Base-by-base conservation (phyloP, 208 protist species). In the Leishmania guyanensis region DNA sequence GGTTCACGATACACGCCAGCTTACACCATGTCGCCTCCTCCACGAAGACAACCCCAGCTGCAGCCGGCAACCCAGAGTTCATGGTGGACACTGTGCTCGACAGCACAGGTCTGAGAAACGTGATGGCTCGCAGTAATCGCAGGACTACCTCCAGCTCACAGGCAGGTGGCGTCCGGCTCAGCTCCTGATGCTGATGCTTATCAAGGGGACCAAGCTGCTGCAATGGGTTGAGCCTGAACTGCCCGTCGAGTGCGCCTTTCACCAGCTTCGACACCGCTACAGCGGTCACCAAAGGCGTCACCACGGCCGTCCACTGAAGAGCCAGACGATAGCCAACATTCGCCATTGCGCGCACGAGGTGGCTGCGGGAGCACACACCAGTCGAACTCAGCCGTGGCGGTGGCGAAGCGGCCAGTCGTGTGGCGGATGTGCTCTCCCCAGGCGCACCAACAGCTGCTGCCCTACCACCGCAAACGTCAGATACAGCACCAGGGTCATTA, bases 1-100 rank as follows among this genome's bases (percentile, higher is more conserved):
- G 46, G 50, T 80, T 36, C 51, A 73, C 50, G 43, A 84, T 14
- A 26, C 65, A 82, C 29, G 66, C 74, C 82, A 86, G 56, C 43
- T 71, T 78, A 43, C 77, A 86, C 82, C 82, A 86, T 50, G 82
- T 82, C 53, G 66, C 43, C 66, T 86, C 78, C 5, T 80, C 43
- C 8, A 82, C 29, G 1, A 80, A n/a, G 16, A 74, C 46, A 50
- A 26, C 16, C 8, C 70, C 62, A 0, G 48, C 60, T 39, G 16
- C 54, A 29, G 26, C 12, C 29, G 39, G 43, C 53, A 20, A 43
- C 1, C 0, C 60, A 29, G 29, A 3, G 43, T 4, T 36, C 64
- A 36, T 68, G 43, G 39, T n/a, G 48, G 60, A 22, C 20, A 26
- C 60, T 58, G 50, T 20, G 9, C 46, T 73, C 46, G 69, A 54